Percentiles rank a stretch among this genome's conserved stretches.
Evolutionary conservation across 169 alveolate species (phyloP).

Genomic region (Theileria equi): DNA sequence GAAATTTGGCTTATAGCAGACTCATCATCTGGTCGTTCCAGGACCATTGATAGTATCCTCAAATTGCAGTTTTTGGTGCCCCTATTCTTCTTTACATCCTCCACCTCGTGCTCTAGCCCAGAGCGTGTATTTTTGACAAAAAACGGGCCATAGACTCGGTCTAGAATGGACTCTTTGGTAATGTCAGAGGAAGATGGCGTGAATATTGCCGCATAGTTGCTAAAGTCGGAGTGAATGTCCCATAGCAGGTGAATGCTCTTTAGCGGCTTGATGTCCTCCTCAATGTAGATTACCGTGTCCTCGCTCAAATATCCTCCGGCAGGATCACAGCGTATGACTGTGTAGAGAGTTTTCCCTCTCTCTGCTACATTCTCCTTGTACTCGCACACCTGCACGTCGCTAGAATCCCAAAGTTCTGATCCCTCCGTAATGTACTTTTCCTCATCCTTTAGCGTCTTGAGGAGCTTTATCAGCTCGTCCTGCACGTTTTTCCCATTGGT

Average conservation of each 20-base stretch:
- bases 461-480: not conserved
- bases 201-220: not conserved
- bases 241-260: slow-evolving; percentile 17
- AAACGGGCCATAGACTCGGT: slow-evolving; percentile 26
- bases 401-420: too few species aligned
- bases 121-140: not conserved
- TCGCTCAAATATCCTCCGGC: slow-evolving; percentile 36
- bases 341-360: not conserved
- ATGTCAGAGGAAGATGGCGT: not conserved
- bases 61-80: too few species aligned
- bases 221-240: slow-evolving; percentile 26
- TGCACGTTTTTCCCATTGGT: not conserved
- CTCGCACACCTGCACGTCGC: too few species aligned
- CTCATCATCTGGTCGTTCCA: too few species aligned
- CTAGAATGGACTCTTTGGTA: not conserved
- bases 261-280: slow-evolving; percentile 24
- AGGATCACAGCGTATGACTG: slow-evolving; percentile 54
- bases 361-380: too few species aligned
- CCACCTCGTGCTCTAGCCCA: too few species aligned
- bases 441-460: not conserved
- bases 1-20: too few species aligned
- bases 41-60: too few species aligned
- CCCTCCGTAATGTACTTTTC: slow-evolving; percentile 26
- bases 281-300: slow-evolving; percentile 28
- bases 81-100: too few species aligned